Base-by-base conservation (phyloP, 257 asterid genomes). In the Solanum rostratum region DNA sequence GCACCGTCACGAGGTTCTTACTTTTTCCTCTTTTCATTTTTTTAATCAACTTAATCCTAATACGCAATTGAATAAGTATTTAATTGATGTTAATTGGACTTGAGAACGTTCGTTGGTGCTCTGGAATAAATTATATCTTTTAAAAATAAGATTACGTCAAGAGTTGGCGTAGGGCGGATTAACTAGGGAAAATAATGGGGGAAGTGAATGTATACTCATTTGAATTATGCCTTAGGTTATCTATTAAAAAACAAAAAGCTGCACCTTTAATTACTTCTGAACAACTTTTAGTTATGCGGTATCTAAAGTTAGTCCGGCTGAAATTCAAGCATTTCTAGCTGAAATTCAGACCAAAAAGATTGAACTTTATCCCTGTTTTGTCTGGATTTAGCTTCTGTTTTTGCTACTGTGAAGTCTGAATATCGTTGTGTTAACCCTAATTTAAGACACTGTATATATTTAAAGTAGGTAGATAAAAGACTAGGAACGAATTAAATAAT, bases 1-100 rank as follows among this genome's bases (percentile, higher is more conserved):
- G 55, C 84, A 41, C 80, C 73, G 85, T 90, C 80, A 83, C 89
- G 86, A 94, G 97, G 97, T 93, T 45, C 22, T 18, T 78, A 29
- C 46, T 37, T 76, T 76, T 49, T 29, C 24, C 16, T 27, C 27
- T 10, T 50, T 27, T 16, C 60, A 15, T 16, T 27, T 10, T 43
- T 53, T 50, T 16, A 27, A 29, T 78, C 22, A 78, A 16, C 14
- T 16, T 50, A 50, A 16, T 78, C 63, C 27, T 27, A 78, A 9
- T 50, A 50, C 63, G 22, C 27, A 78, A 50, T 16, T 78, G 20
- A 49, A 78, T 78, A 27, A 16, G 63, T 27, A 76, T 49, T 49
- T 4, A 49, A 49, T 4, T n/a, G 27, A 37, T 37, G 27, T 39
- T 8, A 66, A 33, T 33, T 74, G 37, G 3, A 43, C 20, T 71